These are phyloP conservation scores for Wickerhamomyces chambardii DNA, from an alignment of 805 yeast species.

Conservation along the genomic window DNA sequence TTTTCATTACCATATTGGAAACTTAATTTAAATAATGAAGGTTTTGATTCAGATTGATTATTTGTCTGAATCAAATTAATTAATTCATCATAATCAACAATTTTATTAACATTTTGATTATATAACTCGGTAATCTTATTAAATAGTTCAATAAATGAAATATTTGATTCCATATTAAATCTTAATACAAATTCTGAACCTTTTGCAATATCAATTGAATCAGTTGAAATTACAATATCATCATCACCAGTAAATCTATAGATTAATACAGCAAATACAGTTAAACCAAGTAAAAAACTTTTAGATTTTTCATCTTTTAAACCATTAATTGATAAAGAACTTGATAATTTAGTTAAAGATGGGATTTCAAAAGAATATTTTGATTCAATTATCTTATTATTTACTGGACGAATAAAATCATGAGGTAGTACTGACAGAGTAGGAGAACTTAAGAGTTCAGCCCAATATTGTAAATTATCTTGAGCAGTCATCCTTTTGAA, in stretches of 20 bases:
- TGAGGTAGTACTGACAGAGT: slow-evolving; percentile 84
- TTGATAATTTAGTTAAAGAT: slow-evolving; percentile 14
- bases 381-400: slow-evolving; percentile 60
- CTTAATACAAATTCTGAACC: slow-evolving; percentile 52
- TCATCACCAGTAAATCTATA: slow-evolving; percentile 90
- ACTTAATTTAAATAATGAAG: slow-evolving; percentile 50
- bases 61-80: slow-evolving; percentile 38
- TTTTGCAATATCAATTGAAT: slow-evolving; percentile 44
- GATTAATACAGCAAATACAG: slow-evolving; percentile 63
- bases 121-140: slow-evolving; percentile 34
- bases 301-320: no score
- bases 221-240: slow-evolving; percentile 81
- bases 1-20: slow-evolving; percentile 35
- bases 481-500: no score
- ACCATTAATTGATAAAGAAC: slow-evolving; percentile 14
- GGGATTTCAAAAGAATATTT: slow-evolving; percentile 28
- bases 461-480: slow-evolving; percentile 44
- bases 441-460: slow-evolving; percentile 58
- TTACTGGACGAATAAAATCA: slow-evolving; percentile 74
- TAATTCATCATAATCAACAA: slow-evolving; percentile 47
- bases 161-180: slow-evolving; percentile 44
- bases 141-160: slow-evolving; percentile 45
- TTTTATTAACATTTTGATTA: slow-evolving; percentile 14
- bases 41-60: slow-evolving; percentile 46
- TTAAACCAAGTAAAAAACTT: slow-evolving; percentile 47